Percentiles rank a stretch among this genome's conserved stretches.
Conservation (phyloP, 176 grass and related monocot genomes). For the Triticum turgidum region DNA sequence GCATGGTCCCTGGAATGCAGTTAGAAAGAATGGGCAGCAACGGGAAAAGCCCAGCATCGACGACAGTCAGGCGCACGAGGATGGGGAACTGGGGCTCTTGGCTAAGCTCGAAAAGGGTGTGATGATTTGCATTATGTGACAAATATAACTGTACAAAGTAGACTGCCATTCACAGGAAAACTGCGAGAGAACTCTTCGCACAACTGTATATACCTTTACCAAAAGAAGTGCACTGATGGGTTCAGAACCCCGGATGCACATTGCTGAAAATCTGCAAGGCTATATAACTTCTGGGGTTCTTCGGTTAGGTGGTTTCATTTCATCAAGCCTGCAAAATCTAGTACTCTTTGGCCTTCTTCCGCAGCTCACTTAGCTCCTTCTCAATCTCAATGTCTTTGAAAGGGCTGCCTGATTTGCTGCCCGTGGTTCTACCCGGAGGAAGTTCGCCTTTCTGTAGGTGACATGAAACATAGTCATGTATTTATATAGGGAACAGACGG, state of each 20-base stretch:
- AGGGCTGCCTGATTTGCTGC: conserved; percentile 44
- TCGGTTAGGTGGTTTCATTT: conserved; percentile 4
- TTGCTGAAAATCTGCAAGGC: not conserved
- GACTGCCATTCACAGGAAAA: conserved; percentile 27
- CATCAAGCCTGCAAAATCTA: conserved; percentile 25
- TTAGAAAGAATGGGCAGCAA: not conserved
- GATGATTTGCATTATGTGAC: conserved; percentile 28
- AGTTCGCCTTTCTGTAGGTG: conserved; percentile 80
- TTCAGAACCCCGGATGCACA: not conserved
- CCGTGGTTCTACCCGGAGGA: conserved; percentile 61
- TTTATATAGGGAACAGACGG: not conserved
- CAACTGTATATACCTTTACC: conserved; percentile 1
- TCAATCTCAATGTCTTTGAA: conserved; percentile 85
- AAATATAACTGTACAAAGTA: conserved; percentile 48
- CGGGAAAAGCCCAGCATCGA: no score
- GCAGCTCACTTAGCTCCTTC: conserved; percentile 79
- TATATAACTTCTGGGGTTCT: conserved; percentile 18
- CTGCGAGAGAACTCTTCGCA: not conserved
- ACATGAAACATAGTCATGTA: not conserved
- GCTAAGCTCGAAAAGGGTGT: not conserved
- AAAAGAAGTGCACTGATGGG: not conserved
- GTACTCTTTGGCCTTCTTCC: conserved; percentile 83
- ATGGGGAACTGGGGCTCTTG: not conserved
- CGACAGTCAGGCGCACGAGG: no score
- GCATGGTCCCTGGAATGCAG: not conserved